Evolutionary conservation across 192 early-diverging fungal species (phyloP).

Genomic region (Rhizophagus clarus): DNA sequence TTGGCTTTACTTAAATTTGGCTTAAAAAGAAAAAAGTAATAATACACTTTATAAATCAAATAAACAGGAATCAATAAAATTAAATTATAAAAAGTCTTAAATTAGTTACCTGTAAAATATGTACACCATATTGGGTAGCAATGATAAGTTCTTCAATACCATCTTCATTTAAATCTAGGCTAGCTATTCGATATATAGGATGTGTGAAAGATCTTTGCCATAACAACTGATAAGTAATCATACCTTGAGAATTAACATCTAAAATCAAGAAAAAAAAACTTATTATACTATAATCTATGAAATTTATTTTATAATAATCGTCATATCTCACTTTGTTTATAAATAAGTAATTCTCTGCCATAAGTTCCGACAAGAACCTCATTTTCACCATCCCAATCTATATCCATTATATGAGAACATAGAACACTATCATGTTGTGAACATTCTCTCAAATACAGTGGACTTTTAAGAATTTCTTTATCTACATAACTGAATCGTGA

Average conservation of each 20-base stretch:
- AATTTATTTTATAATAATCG: not conserved
- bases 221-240: slow-evolving; percentile 36
- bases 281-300: too few species aligned
- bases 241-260: not conserved
- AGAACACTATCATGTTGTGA: slow-evolving; percentile 58
- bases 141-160: slow-evolving; percentile 57
- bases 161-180: slow-evolving; percentile 57
- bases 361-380: slow-evolving; percentile 61
- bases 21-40: not conserved
- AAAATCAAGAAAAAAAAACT: not conserved
- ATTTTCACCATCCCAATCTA: slow-evolving; percentile 61
- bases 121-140: slow-evolving; percentile 53
- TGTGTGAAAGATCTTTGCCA: slow-evolving; percentile 57
- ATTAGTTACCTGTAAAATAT: slow-evolving; percentile 20
- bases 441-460: slow-evolving; percentile 51
- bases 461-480: slow-evolving; percentile 38
- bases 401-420: slow-evolving; percentile 57
- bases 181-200: slow-evolving; percentile 54
- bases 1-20: slow-evolving; percentile 10
- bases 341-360: slow-evolving; percentile 60
- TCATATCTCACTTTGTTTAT: slow-evolving; percentile 46
- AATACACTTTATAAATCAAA: not conserved
- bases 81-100: not conserved
- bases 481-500: slow-evolving; percentile 43
- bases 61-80: not conserved